Base-by-base conservation (phyloP, 306 rosid species). In the Neltuma alba region DNA sequence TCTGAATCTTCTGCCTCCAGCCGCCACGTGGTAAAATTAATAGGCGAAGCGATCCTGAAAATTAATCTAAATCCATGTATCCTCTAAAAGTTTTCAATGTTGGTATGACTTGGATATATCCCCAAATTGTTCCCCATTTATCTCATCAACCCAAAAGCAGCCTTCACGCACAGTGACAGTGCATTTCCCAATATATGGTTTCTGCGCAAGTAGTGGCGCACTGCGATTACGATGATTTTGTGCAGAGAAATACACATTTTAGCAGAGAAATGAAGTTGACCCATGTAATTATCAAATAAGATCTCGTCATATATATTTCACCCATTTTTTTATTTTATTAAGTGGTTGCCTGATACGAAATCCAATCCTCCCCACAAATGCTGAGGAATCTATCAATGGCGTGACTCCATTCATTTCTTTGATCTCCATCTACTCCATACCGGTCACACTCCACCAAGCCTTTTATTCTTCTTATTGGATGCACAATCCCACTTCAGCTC, bases 151-250 rank as follows among this genome's bases (percentile, higher is more conserved):
- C 33, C 62, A 27, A 55, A 50, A 63, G 34, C 6, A 34, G 58
- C 27, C 30, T 23, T 27, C 27, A 37, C 45, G n/a, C n/a, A 28
- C 69, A 5, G 21, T 16, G 9, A 54, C 47, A 65, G 28, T 38
- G 12, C 37, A 58, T 42, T 38, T 41, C 3, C 0, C 21, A 74
- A 38, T 6, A 31, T n/a, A n/a, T n/a, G n/a, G 55, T 45, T 25
- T 21, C 12, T 28, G 23, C 3, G 27, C 70, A 33, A 81, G 74
- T 33, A 67, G 70, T 81, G 84, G 84, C 76, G 84, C 84, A 81
- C 76, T 81, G 52, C 31, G 48, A 50, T 55, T 21, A 21, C 30
- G 31, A 30, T 23, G 4, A 30, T 15, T 14, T 42, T 48, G 57
- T 60, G 65, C 33, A 33, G 38, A 69, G 62, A 40, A 1, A 62